Base-by-base conservation (phyloP, 495 filamentous ascomycete genomes). In the Podospora bellae-mahoneyi region DNA sequence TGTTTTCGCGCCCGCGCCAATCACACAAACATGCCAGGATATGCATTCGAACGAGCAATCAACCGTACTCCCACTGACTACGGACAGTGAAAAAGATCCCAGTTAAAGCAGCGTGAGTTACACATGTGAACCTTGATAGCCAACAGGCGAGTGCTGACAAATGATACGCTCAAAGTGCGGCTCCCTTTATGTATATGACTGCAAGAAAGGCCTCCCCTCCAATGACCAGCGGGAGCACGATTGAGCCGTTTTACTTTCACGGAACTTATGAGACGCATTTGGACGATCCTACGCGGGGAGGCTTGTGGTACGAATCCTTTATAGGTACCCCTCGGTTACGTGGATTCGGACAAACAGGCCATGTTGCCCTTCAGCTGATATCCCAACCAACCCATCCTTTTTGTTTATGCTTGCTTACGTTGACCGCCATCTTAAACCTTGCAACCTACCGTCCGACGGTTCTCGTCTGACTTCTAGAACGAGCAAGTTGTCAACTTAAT, bases 51-150 rank as follows among this genome's bases (percentile, higher is more conserved):
- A 48, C 39, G 2, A 48, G 15, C 39, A 48, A 16, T 3, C 39
- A 10, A 18, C 39, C 15, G 15, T 13, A 16, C 5, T 48, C 39
- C 15, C 39, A 48, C 7, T 10, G 5, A 48, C 30, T 32, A 13
- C 39, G 9, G 15, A 48, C 39, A 13, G 9, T 10, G 39, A 16
- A 48, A 5, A 10, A 16, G 39, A 13, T 9, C 15, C 39, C 13
- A 2, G 39, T 48, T 16, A 48, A 10, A 48, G 39, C 39, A 48
- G 39, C 39, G 39, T 10, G 6, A 48, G 39, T 48, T 16, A 39
- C 16, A 62, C 18, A 10, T 13, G 58, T 56, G 63, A 9, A 69
- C 67, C 67, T 69, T 69, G 67, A 69, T 65, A 63, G 67, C 10
- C 59, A 67, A 30, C 16, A 2, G 32, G 15, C 39, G 4, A 44